phyloP scores from a whole-genome alignment of 768 basidiomycete species.

The Lactarius sp. region DNA sequence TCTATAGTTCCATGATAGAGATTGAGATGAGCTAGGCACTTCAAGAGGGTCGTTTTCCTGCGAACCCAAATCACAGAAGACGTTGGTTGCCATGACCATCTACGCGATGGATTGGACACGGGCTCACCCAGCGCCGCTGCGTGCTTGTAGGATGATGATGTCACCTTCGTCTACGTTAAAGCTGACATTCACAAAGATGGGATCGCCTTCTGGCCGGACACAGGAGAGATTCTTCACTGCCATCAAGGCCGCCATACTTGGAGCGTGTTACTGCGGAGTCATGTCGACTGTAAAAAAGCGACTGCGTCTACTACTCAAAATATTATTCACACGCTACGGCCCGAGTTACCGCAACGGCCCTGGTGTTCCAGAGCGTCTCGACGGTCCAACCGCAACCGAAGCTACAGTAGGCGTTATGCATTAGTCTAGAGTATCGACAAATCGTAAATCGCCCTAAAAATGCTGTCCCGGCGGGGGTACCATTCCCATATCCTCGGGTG shows the following conservation, averaged over 20 bases:
- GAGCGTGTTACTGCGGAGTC: neutral
- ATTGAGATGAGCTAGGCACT: slow-evolving; percentile 77
- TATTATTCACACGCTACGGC: slow-evolving; percentile 14
- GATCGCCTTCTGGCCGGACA: slow-evolving; percentile 40
- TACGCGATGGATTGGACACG: neutral
- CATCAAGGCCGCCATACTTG: slow-evolving; percentile 36
- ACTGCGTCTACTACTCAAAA: neutral
- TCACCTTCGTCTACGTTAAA: slow-evolving; percentile 68
- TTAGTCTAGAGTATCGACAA: slow-evolving; percentile 25
- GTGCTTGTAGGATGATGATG: slow-evolving; percentile 71
- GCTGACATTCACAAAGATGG: slow-evolving; percentile 56
- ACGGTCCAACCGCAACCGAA: neutral
- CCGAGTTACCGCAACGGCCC: neutral
- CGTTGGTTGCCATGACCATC: neutral
- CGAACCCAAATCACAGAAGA: neutral
- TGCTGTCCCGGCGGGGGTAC: slow-evolving; percentile 29
- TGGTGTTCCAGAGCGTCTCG: too few species aligned
- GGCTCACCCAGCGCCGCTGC: slow-evolving; percentile 66
- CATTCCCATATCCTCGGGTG: slow-evolving; percentile 74
- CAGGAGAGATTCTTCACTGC: slow-evolving; percentile 50
- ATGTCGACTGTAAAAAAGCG: neutral
- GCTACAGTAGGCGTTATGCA: slow-evolving; percentile 14
- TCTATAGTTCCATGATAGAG: slow-evolving; percentile 61
- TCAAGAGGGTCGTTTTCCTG: slow-evolving; percentile 71
- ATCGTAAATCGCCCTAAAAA: slow-evolving; percentile 19